These are phyloP conservation scores for Penicillium antarcticum DNA, from an alignment of 495 filamentous ascomycete genomes.

Conservation along the genomic window DNA sequence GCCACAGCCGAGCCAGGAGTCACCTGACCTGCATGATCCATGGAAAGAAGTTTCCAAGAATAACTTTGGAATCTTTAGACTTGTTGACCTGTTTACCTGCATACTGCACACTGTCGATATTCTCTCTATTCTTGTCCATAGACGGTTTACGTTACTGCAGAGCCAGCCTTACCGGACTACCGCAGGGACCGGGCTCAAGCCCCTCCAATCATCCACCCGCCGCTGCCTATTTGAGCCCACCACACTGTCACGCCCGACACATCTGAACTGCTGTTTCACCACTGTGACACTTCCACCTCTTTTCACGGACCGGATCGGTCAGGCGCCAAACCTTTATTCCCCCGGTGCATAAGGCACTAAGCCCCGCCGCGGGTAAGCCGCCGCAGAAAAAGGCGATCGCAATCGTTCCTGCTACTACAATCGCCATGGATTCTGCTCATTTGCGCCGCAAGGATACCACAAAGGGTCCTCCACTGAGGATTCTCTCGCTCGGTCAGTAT, in stretches of 20 bases:
- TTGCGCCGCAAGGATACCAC: conserved; percentile 85
- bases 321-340: conserved; percentile 16
- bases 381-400: conserved; percentile 16
- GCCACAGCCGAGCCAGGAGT: conserved; percentile 8
- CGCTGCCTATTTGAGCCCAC: conserved; percentile 20
- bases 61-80: not conserved
- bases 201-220: conserved; percentile 13
- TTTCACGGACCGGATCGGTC: conserved; percentile 17
- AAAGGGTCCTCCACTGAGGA: conserved; percentile 86
- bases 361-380: conserved; percentile 30
- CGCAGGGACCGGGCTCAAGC: conserved; percentile 8
- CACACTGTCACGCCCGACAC: conserved; percentile 12
- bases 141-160: not conserved
- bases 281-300: conserved; percentile 11
- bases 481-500: conserved; percentile 75
- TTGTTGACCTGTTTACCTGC: too few relatives aligned
- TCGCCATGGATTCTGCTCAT: conserved; percentile 29
- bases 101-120: not conserved
- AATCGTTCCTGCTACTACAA: conserved; percentile 7
- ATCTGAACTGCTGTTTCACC: conserved; percentile 13
- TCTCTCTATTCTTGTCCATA: not conserved
- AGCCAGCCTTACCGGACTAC: conserved; percentile 6
- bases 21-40: conserved; percentile 18
- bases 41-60: conserved; percentile 21
- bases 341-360: conserved; percentile 28